A percentile compares a stretch with the other conserved stretches of the same genome.
Evolutionary conservation across 202 grass and related monocot genomes (phyloP).

Genomic region (Eragrostis tef): DNA sequence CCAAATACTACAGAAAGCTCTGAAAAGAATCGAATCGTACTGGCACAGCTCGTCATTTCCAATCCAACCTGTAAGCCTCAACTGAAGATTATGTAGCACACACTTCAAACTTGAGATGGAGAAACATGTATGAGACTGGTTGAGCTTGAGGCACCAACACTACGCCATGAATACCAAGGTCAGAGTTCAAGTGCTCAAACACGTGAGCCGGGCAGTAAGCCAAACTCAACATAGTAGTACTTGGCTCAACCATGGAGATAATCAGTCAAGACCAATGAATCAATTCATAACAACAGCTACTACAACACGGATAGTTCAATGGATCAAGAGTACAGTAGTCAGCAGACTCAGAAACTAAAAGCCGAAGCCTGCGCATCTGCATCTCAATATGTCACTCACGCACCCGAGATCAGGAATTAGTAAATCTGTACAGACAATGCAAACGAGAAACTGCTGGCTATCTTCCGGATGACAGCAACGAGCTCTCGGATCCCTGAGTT

Average conservation of each 20-base stretch:
- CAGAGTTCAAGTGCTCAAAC: too few relatives aligned
- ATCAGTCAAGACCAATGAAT: background rate
- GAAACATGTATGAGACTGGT: too few relatives aligned
- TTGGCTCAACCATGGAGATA: background rate
- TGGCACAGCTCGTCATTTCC: too few relatives aligned
- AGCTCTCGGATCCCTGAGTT: constrained; percentile 44
- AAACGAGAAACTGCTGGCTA: constrained; percentile 10
- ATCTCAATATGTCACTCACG: background rate
- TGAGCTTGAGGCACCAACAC: background rate
- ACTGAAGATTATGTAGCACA: too few relatives aligned
- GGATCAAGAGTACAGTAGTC: background rate
- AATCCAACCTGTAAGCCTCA: too few relatives aligned
- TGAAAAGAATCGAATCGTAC: too few relatives aligned
- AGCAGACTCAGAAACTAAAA: constrained; percentile 53
- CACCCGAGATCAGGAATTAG: background rate
- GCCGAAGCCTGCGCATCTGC: constrained; percentile 42
- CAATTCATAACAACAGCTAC: too few relatives aligned
- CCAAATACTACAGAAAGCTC: too few relatives aligned
- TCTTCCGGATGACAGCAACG: constrained; percentile 54
- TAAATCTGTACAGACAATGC: constrained; percentile 57
- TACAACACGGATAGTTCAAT: background rate
- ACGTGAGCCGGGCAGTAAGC: background rate
- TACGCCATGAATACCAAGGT: too few relatives aligned
- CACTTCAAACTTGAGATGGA: too few relatives aligned
- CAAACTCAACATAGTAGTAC: background rate